Evolutionary conservation across 192 early-diverging fungal genomes (phyloP), one percentile per base, ranked within the genome.

Genomic region (Funneliformis mosseae): DNA sequence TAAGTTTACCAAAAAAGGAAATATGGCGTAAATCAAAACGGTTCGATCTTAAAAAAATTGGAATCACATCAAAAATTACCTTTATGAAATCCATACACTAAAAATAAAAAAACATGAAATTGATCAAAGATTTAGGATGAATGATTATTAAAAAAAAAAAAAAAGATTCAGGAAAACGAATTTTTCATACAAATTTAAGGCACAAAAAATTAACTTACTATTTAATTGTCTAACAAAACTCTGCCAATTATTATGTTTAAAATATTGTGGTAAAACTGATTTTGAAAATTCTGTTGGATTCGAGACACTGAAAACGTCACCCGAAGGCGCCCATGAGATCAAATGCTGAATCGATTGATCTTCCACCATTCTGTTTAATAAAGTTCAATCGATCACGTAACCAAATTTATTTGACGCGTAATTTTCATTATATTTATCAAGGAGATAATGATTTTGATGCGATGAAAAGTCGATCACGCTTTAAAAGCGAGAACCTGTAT

Each of bases 191-290:
- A n/a, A n/a, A n/a, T n/a, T n/a, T 50, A 50, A 50, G 4, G 11
- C 42, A 5, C 42, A 50, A 38, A 18, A 55, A 68, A 18, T 50
- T 11, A 14, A 83, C 86, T 64, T 84, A 91, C 89, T 95, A 86
- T 96, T 96, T 16, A 96, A 87, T 85, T 95, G 94, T 28, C 95
- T 89, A 46, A 95, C 94, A 91, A 96, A 96, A 85, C 94, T 95
- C 74, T 93, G 91, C 92, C 93, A 96, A 87, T 96, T 95, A 83
- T 94, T 95, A 83, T 97, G 96, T 83, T 96, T 96, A 81, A 96
- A 97, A 79, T 95, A 93, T 82, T 93, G 92, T 28, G 95, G 95
- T 61, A 97, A 83, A 0, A 97, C 89, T 10, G 83, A 86, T 74
- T 90, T 91, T 25, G 93, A 92, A 78, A 97, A 94, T 73, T 94